These are phyloP conservation scores for Rhizophagus clarus DNA, from an alignment of 192 early-diverging fungal genomes.

Conservation along the genomic window DNA sequence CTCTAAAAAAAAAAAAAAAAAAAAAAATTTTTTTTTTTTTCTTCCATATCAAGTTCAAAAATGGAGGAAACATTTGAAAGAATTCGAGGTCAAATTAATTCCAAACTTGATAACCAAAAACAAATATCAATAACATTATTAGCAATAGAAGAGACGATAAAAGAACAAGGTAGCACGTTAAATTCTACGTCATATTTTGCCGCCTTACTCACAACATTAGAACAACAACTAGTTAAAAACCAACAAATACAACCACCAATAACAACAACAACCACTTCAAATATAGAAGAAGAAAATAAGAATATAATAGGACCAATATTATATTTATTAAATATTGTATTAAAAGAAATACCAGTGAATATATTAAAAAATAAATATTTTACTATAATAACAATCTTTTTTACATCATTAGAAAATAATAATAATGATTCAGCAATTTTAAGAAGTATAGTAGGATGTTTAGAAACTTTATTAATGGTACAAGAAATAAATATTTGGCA, in stretches of 20 bases:
- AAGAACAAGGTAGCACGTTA: conserved; percentile 68
- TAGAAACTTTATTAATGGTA: conserved; percentile 75
- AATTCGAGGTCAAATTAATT: conserved; percentile 65
- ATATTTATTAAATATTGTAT: conserved; percentile 74
- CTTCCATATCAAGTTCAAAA: too few species aligned
- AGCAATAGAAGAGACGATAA: conserved; percentile 69
- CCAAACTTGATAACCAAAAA: conserved; percentile 80
- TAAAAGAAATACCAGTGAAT: conserved; percentile 45
- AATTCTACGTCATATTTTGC: conserved; percentile 90
- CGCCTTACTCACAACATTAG: conserved; percentile 68
- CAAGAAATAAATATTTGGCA: conserved; percentile 80
- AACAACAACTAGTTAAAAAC: conserved; percentile 39
- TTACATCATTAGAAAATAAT: conserved; percentile 62
- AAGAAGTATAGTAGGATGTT: conserved; percentile 75
- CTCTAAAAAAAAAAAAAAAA: too few species aligned
- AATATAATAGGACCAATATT: conserved; percentile 60
- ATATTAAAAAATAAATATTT: conserved; percentile 67
- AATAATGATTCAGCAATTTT: conserved; percentile 74
- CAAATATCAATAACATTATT: conserved; percentile 38
- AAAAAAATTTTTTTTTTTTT: too few species aligned
- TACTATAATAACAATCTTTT: conserved; percentile 64
- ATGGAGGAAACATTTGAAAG: conserved; percentile 54
- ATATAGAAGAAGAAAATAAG: conserved; percentile 29
- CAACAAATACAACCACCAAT: too few species aligned
- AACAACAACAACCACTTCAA: conserved; percentile 34